Percentiles rank a stretch among this genome's conserved stretches.
These are phyloP conservation scores for Leccinum imitatum DNA, from an alignment of 768 basidiomycete genomes.

Conservation along the genomic window DNA sequence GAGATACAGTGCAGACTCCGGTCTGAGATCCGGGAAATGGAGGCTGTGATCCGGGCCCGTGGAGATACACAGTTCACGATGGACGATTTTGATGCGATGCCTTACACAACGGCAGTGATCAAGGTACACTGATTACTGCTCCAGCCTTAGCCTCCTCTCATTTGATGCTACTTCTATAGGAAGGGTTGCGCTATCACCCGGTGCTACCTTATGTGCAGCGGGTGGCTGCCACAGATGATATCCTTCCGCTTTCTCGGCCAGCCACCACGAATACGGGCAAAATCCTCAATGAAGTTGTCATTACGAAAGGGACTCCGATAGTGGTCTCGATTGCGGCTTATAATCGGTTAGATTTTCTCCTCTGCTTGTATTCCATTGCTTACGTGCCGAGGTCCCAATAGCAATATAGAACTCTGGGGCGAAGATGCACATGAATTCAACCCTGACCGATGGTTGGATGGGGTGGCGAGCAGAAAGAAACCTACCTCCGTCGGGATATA, in stretches of 20 bases:
- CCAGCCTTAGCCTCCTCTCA: background rate
- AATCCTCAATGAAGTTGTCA: slow-evolving; percentile 40
- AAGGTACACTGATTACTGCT: slow-evolving; percentile 27
- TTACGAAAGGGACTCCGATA: slow-evolving; percentile 48
- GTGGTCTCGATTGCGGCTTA: slow-evolving; percentile 53
- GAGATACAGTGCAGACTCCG: slow-evolving; percentile 61
- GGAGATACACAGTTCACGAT: slow-evolving; percentile 13
- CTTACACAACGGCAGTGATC: slow-evolving; percentile 41
- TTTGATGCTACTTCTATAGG: slow-evolving; percentile 32
- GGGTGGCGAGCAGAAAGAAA: slow-evolving; percentile 19
- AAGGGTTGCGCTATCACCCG: slow-evolving; percentile 48
- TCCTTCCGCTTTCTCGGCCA: slow-evolving; percentile 58
- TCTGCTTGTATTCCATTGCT: background rate
- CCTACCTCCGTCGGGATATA: slow-evolving; percentile 26
- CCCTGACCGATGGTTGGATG: slow-evolving; percentile 28
- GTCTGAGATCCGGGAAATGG: slow-evolving; percentile 18
- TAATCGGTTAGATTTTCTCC: slow-evolving; percentile 42
- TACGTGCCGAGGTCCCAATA: slow-evolving; percentile 5
- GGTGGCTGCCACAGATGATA: slow-evolving; percentile 51
- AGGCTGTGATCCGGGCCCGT: slow-evolving; percentile 9
- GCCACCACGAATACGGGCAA: slow-evolving; percentile 46
- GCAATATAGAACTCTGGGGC: slow-evolving; percentile 33
- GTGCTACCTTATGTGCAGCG: slow-evolving; percentile 53
- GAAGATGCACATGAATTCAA: slow-evolving; percentile 33
- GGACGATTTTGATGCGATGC: slow-evolving; percentile 54